A percentile compares a stretch with the other conserved stretches of the same genome.
Evolutionary conservation across 768 basidiomycete genomes (phyloP).

Genomic region (Boletus barrowsii): DNA sequence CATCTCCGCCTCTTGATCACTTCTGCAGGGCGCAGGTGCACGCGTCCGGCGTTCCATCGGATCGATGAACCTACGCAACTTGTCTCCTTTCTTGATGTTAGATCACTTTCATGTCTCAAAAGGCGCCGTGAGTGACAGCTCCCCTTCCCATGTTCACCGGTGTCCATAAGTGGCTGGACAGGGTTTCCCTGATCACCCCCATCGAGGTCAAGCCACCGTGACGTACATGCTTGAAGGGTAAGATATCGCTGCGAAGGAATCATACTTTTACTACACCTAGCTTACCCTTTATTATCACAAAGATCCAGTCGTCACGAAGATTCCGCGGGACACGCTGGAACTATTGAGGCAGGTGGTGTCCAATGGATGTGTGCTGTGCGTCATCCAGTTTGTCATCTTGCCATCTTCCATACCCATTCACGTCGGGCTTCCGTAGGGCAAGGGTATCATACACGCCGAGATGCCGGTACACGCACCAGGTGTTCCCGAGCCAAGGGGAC

Average conservation of each 20-base stretch:
- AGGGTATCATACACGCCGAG: slow-evolving; percentile 79
- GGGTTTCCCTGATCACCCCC: slow-evolving; percentile 94
- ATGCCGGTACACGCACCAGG: slow-evolving; percentile 81
- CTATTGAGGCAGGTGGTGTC: slow-evolving; percentile 76
- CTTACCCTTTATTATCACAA: slow-evolving; percentile 20
- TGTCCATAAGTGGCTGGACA: slow-evolving; percentile 20
- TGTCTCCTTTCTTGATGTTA: slow-evolving; percentile 90
- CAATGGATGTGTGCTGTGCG: slow-evolving; percentile 93
- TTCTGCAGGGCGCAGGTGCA: slow-evolving; percentile 68
- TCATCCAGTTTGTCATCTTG: slow-evolving; percentile 2
- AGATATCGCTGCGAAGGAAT: neutral
- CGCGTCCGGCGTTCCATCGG: slow-evolving; percentile 87
- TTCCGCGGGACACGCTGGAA: slow-evolving; percentile 80
- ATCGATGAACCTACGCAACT: slow-evolving; percentile 63
- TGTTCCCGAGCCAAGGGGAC: slow-evolving; percentile 69
- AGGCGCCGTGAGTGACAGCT: slow-evolving; percentile 54
- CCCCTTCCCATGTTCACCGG: neutral
- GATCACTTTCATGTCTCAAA: slow-evolving; percentile 73
- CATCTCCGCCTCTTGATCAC: neutral
- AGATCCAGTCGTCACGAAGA: slow-evolving; percentile 83
- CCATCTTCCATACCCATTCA: neutral
- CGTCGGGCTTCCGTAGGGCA: slow-evolving; percentile 36
- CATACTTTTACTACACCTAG: too few relatives aligned
- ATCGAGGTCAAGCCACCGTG: slow-evolving; percentile 83
- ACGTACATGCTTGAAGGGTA: slow-evolving; percentile 89